phyloP scores from a whole-genome alignment of 2,329 filamentous ascomycete species.

The Aspergillus sp. region DNA sequence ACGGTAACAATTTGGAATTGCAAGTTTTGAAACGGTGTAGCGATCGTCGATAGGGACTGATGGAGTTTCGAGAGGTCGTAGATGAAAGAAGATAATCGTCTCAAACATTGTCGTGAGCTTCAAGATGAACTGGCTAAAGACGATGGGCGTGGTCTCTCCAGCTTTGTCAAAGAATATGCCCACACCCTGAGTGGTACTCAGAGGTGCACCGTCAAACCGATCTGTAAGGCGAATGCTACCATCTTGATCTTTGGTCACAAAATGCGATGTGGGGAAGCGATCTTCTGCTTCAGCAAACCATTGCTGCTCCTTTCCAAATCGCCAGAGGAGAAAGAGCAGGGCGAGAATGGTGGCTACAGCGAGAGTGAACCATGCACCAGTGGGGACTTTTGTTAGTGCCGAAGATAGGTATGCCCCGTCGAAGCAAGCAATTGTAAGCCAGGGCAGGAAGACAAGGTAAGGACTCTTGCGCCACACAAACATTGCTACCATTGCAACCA shows the following conservation, averaged over 20 bases:
- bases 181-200: constrained; percentile 58
- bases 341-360: constrained; percentile 65
- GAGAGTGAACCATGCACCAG: constrained; percentile 78
- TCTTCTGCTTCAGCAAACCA: constrained; percentile 71
- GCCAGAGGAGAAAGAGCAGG: constrained; percentile 70
- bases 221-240: constrained; percentile 8
- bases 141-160: constrained; percentile 64
- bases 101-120: constrained; percentile 70
- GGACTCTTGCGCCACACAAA: constrained; percentile 72
- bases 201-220: constrained; percentile 38
- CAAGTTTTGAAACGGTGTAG: constrained; percentile 43
- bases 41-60: constrained; percentile 55
- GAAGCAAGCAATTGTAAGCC: constrained; percentile 36
- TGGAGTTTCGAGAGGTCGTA: constrained; percentile 64
- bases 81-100: constrained; percentile 73
- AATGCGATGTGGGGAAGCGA: constrained; percentile 49
- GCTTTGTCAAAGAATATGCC: constrained; percentile 80
- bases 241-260: constrained; percentile 11
- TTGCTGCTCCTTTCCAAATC: constrained; percentile 76
- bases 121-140: constrained; percentile 71
- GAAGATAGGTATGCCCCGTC: constrained; percentile 72
- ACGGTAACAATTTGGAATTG: constrained; percentile 66
- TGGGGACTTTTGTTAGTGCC: constrained; percentile 70
- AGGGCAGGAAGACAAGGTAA: constrained; percentile 64
- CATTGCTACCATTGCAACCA: constrained; percentile 71